Percentiles rank a stretch among this genome's conserved stretches.
Conservation (phyloP, 2,329 filamentous ascomycete genomes). For the Furcasterigmium furcatum region DNA sequence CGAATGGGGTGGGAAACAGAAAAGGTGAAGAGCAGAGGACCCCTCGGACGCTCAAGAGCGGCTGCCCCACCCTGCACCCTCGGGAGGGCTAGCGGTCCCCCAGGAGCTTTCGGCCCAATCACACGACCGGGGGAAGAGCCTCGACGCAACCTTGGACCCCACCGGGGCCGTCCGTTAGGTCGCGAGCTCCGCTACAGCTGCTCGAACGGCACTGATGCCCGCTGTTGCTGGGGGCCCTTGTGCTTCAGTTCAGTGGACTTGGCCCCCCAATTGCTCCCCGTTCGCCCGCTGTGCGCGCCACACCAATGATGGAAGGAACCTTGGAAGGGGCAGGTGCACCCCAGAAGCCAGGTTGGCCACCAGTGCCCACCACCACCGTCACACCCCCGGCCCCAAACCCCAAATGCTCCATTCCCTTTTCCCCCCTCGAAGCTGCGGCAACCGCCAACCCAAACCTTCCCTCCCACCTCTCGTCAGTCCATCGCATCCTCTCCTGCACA, state of each 20-base stretch:
- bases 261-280: too few relatives aligned
- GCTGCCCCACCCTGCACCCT: neutral
- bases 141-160: neutral
- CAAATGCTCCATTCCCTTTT: neutral
- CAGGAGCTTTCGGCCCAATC: neutral
- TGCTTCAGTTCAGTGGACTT: too few relatives aligned
- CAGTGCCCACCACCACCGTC: too few relatives aligned
- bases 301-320: too few relatives aligned
- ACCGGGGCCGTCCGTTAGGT: too few relatives aligned
- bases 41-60: too few relatives aligned
- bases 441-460: slow-evolving; percentile 3
- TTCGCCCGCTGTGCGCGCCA: too few relatives aligned
- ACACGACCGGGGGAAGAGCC: neutral
- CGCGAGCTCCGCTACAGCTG: neutral
- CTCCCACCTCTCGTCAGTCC: slow-evolving; percentile 2
- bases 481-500: slow-evolving; percentile 5
- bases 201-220: neutral
- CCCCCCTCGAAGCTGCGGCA: slow-evolving; percentile 2
- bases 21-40: too few relatives aligned
- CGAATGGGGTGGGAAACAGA: too few relatives aligned
- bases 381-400: neutral
- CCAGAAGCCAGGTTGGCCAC: neutral
- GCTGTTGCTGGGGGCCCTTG: neutral
- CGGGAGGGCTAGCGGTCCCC: slow-evolving; percentile 1
- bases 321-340: too few relatives aligned